Evolutionary conservation across 2,329 filamentous ascomycete species (phyloP).

Genomic region (Claviceps quebecensis): DNA sequence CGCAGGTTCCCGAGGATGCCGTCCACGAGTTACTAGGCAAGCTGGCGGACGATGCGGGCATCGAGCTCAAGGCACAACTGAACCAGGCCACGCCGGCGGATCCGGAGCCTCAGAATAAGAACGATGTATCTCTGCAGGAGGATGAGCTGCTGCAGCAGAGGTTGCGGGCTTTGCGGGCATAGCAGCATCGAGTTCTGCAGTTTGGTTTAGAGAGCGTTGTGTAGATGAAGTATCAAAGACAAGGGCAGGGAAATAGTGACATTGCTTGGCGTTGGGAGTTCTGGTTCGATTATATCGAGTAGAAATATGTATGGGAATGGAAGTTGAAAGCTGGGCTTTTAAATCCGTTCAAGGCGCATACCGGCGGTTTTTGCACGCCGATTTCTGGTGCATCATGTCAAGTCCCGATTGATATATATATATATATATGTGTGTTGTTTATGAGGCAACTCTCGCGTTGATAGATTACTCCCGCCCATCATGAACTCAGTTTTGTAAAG

Average conservation of each 20-base stretch:
- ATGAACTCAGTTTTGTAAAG: not conserved
- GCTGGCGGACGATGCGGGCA: conserved; percentile 75
- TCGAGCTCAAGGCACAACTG: conserved; percentile 69
- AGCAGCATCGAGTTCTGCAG: not conserved
- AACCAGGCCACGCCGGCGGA: conserved; percentile 39
- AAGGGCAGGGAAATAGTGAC: not conserved
- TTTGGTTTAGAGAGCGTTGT: not conserved
- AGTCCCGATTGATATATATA: too few species aligned
- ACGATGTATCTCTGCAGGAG: conserved; percentile 60
- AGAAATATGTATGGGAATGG: not conserved
- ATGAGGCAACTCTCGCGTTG: too few species aligned
- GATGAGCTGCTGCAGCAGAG: conserved; percentile 60
- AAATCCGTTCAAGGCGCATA: too few species aligned
- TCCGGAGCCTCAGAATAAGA: conserved; percentile 40
- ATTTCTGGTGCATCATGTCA: too few species aligned
- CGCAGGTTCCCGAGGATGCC: conserved; percentile 65
- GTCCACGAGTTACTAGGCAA: conserved; percentile 76
- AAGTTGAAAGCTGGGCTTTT: too few species aligned
- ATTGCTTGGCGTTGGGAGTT: conserved; percentile 8
- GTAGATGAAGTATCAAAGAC: not conserved
- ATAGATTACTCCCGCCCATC: not conserved
- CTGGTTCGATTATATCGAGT: not conserved
- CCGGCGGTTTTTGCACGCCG: too few species aligned
- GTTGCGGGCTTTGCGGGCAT: conserved; percentile 40
- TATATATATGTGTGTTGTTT: too few species aligned